Evolutionary conservation across 768 basidiomycete genomes (phyloP).

Genomic region (Pleurotus tuoliensis): DNA sequence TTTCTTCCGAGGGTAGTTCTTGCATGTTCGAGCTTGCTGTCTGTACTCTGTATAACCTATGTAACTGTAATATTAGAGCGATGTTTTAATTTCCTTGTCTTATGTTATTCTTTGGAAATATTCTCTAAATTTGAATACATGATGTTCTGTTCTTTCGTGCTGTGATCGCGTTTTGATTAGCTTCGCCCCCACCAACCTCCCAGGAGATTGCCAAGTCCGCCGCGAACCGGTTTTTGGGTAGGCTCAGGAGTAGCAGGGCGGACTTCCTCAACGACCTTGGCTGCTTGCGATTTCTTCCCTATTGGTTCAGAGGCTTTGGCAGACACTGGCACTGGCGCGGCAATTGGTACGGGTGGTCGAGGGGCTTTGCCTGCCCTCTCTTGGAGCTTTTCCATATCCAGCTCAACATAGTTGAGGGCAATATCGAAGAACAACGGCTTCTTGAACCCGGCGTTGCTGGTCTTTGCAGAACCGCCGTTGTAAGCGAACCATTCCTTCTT

Average conservation of each 20-base stretch:
- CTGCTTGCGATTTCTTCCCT: constrained; percentile 47
- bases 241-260: constrained; percentile 49
- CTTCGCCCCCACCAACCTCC: constrained; percentile 82
- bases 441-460: constrained; percentile 49
- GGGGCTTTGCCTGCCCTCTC: constrained; percentile 64
- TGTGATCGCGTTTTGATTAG: constrained; percentile 11
- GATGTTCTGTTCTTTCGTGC: neutral
- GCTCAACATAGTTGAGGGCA: constrained; percentile 86
- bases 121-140: neutral
- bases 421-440: constrained; percentile 94
- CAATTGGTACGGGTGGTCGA: constrained; percentile 17
- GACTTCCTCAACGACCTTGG: constrained; percentile 51
- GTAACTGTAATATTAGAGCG: constrained; percentile 4
- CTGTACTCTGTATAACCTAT: neutral
- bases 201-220: constrained; percentile 63
- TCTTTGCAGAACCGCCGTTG: constrained; percentile 60
- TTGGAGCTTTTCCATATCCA: constrained; percentile 77
- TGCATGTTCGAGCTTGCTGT: neutral
- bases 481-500: constrained; percentile 78
- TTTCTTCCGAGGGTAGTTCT: neutral
- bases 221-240: constrained; percentile 29
- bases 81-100: neutral
- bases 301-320: constrained; percentile 23
- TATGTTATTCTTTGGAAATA: neutral
- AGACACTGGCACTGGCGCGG: constrained; percentile 17